phyloP scores from a whole-genome alignment of 768 basidiomycete genomes.

The Cantharellus cinnabarinus region DNA sequence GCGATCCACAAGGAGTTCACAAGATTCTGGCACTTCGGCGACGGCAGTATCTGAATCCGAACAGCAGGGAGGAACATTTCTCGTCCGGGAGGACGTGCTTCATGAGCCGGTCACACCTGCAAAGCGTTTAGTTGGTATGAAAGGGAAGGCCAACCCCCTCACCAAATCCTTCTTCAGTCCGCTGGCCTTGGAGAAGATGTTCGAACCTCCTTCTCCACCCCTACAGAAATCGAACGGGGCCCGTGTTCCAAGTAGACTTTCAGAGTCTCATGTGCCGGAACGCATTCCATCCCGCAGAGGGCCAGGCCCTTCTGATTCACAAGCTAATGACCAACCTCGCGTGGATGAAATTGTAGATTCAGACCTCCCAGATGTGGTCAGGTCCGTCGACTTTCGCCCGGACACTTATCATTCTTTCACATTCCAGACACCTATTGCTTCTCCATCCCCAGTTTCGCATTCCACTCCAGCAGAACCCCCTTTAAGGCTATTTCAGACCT shows the following conservation, averaged over 20 bases:
- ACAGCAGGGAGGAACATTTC: conserved; percentile 37
- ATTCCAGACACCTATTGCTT: conserved; percentile 38
- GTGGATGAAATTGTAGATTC: conserved; percentile 29
- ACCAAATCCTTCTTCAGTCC: conserved; percentile 74
- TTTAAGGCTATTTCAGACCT: conserved; percentile 76
- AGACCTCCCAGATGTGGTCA: conserved; percentile 28
- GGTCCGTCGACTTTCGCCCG: conserved; percentile 24
- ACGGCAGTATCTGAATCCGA: neutral
- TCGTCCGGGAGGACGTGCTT: conserved; percentile 49
- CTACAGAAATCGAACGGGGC: conserved; percentile 8
- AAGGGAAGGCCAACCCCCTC: conserved; percentile 11
- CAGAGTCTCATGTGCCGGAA: conserved; percentile 13
- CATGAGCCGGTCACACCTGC: conserved; percentile 36
- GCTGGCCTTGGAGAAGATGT: conserved; percentile 73
- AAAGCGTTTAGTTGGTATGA: conserved; percentile 40
- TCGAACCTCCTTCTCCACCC: conserved; percentile 80
- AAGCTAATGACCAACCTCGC: conserved; percentile 7
- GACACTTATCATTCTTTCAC: conserved; percentile 47
- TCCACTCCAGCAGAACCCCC: conserved; percentile 48
- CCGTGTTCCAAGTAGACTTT: conserved; percentile 11
- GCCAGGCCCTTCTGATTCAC: neutral
- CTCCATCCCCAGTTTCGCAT: conserved; percentile 6
- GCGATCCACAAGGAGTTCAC: conserved; percentile 19
- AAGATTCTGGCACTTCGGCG: conserved; percentile 8
- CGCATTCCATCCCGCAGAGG: conserved; percentile 11